phyloP scores from a whole-genome alignment of 2,329 filamentous ascomycete species.

The Hypocreales sp. region DNA sequence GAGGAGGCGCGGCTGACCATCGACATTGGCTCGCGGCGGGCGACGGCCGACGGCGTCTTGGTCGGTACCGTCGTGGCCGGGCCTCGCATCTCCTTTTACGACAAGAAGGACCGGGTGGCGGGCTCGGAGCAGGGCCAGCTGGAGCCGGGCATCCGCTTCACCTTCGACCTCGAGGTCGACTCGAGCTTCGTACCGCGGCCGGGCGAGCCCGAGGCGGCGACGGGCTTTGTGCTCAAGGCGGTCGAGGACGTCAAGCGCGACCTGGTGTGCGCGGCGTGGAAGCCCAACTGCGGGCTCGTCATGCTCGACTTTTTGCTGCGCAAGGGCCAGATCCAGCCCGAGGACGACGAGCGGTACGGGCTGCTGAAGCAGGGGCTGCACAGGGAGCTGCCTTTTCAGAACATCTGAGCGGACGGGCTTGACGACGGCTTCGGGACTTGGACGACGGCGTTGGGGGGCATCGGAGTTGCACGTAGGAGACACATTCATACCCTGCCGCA shows the following conservation, averaged over 20 bases:
- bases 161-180: conserved; percentile 18
- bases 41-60: conserved; percentile 5
- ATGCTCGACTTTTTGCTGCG: conserved; percentile 21
- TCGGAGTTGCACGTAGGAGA: too few relatives aligned
- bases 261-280: conserved; percentile 14
- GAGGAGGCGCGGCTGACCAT: conserved; percentile 17
- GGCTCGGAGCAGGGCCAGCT: conserved; percentile 16
- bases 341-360: conserved; percentile 9
- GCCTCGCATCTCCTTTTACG: conserved; percentile 17
- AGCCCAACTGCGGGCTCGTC: conserved; percentile 23
- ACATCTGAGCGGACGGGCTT: conserved; percentile 2
- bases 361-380: conserved; percentile 9
- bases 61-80: conserved; percentile 11
- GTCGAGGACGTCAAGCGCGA: conserved; percentile 14
- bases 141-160: conserved; percentile 21
- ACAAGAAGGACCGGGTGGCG: conserved; percentile 14
- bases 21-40: conserved; percentile 8
- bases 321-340: conserved; percentile 10
- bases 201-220: conserved; percentile 12
- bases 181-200: conserved; percentile 8
- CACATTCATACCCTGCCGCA: too few relatives aligned
- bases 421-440: too few relatives aligned
- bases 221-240: conserved; percentile 11
- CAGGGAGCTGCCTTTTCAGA: conserved; percentile 11
- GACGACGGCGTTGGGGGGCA: too few relatives aligned